A percentile compares a stretch with the other conserved stretches of the same genome.
phyloP scores from a whole-genome alignment of 257 asterid species.

The Petrea volubilis region DNA sequence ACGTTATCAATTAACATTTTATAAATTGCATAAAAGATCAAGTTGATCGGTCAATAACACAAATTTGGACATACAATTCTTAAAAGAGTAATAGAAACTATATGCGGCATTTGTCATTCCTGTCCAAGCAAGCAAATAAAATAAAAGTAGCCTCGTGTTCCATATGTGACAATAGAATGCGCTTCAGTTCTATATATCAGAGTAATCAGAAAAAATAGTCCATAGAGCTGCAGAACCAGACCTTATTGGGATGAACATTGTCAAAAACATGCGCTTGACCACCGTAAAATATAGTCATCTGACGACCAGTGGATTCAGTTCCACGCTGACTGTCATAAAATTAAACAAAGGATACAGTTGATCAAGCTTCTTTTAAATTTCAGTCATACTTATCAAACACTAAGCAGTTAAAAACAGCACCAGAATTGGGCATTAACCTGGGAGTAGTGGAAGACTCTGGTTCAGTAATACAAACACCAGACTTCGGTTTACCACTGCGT shows the following conservation, averaged over 20 bases:
- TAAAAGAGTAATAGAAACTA: not conserved
- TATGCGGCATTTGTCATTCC: not conserved
- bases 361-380: constrained; percentile 5
- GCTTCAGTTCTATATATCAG: not conserved
- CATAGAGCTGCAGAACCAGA: constrained; percentile 26
- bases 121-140: constrained; percentile 11
- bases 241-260: constrained; percentile 88
- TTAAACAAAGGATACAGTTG: constrained; percentile 18
- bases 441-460: constrained; percentile 63
- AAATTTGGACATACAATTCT: not conserved
- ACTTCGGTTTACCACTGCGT: constrained; percentile 55
- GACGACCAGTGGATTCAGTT: constrained; percentile 51
- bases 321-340: constrained; percentile 62
- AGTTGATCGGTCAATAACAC: not conserved
- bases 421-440: constrained; percentile 40
- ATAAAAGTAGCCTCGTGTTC: not conserved
- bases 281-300: constrained; percentile 92
- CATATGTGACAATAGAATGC: not conserved
- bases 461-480: constrained; percentile 51
- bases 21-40: not conserved
- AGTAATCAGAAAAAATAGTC: not conserved
- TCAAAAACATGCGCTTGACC: constrained; percentile 98
- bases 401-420: constrained; percentile 10
- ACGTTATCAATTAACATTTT: not conserved
- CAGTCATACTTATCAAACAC: not conserved